phyloP scores from a whole-genome alignment of 208 protist genomes.

The Leishmania martiniquensis region DNA sequence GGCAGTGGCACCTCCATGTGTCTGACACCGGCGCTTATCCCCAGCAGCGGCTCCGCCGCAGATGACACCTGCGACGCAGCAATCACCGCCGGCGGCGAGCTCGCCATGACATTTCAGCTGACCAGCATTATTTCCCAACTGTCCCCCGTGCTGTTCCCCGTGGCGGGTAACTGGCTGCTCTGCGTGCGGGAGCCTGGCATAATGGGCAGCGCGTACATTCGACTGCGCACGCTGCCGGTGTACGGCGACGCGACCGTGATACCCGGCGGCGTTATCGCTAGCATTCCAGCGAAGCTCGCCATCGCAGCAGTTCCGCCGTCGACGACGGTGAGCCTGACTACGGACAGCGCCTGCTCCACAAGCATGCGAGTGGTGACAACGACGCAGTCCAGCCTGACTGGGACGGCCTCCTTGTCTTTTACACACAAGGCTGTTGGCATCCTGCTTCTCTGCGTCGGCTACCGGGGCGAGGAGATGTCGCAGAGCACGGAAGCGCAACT shows the following conservation, averaged over 20 bases:
- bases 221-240: conserved; percentile 42
- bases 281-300: conserved; percentile 28
- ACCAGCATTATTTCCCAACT: conserved; percentile 14
- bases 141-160: conserved; percentile 38
- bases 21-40: conserved; percentile 20
- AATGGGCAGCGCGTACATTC: conserved; percentile 21
- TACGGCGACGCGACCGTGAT: conserved; percentile 47
- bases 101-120: conserved; percentile 34
- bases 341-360: conserved; percentile 19
- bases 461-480: conserved; percentile 39
- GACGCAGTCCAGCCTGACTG: conserved; percentile 34
- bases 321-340: conserved; percentile 34
- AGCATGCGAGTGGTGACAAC: conserved; percentile 27
- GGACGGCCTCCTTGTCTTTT: conserved; percentile 31
- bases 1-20: conserved; percentile 37
- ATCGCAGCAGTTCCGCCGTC: conserved; percentile 39
- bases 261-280: conserved; percentile 41
- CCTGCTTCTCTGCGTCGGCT: conserved; percentile 61
- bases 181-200: conserved; percentile 48
- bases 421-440: conserved; percentile 11
- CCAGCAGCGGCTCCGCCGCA: not conserved
- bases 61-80: conserved; percentile 17
- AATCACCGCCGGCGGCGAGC: conserved; percentile 7
- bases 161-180: conserved; percentile 47
- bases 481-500: conserved; percentile 26